These are phyloP conservation scores for Rhodomyrtus tomentosa DNA, from an alignment of 345 rosid species.

Conservation along the genomic window DNA sequence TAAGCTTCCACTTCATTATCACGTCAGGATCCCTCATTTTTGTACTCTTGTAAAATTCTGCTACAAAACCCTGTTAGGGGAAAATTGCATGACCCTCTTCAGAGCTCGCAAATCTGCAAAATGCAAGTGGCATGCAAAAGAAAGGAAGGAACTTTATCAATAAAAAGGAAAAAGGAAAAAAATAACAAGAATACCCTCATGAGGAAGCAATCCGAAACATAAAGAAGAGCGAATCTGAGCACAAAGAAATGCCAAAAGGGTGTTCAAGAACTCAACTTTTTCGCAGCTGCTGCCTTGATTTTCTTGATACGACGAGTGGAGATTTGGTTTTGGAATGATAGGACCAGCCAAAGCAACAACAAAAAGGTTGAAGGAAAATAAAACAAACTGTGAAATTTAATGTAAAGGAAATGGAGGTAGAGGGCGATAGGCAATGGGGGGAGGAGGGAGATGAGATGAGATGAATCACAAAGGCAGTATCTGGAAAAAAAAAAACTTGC, in stretches of 20 bases:
- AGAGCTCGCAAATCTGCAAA: constrained; percentile 17
- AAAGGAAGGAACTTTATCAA: constrained; percentile 1
- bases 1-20: constrained; percentile 11
- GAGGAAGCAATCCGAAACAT: constrained; percentile 36
- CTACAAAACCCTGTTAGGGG: constrained; percentile 24
- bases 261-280: background rate
- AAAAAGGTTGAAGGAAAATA: background rate
- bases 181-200: constrained; percentile 28
- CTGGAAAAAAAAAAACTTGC: background rate
- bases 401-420: background rate
- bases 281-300: background rate
- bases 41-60: background rate
- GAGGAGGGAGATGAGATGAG: background rate
- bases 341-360: background rate
- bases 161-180: background rate
- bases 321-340: background rate
- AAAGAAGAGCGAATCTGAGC: constrained; percentile 3
- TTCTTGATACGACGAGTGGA: background rate
- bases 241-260: constrained; percentile 6
- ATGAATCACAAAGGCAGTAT: background rate
- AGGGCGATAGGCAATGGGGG: background rate
- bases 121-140: background rate
- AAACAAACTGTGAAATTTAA: background rate
- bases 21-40: constrained; percentile 57
- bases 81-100: constrained; percentile 10